Conservation (phyloP, 2,329 filamentous ascomycete species). For the Microdochium bolleyi region DNA sequence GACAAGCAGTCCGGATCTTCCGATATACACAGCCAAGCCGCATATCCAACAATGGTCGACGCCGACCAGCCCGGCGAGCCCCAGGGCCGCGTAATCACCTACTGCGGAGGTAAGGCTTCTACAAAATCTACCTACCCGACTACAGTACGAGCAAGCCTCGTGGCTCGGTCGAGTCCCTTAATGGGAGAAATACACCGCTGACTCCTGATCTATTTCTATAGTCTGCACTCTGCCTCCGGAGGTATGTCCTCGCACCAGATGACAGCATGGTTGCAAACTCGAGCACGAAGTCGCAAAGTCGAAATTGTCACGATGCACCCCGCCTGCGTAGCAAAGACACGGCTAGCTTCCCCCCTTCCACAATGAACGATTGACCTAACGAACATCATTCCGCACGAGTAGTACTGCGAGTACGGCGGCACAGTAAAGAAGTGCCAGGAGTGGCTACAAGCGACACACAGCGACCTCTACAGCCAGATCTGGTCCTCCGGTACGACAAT, state of each 20-base stretch:
- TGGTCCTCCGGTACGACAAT: slow-evolving; percentile 69
- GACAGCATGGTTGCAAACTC: too few relatives aligned
- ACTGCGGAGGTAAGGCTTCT: slow-evolving; percentile 49
- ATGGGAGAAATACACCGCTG: too few relatives aligned
- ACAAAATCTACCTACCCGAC: too few relatives aligned
- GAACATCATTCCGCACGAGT: slow-evolving; percentile 13
- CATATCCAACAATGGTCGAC: slow-evolving; percentile 41
- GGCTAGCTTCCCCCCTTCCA: too few relatives aligned
- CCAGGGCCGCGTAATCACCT: slow-evolving; percentile 43
- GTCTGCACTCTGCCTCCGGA: slow-evolving; percentile 60
- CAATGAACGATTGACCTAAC: too few relatives aligned
- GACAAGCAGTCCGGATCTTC: not conserved
- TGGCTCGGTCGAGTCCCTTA: not conserved
- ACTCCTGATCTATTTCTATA: slow-evolving; percentile 17
- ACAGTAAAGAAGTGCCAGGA: slow-evolving; percentile 96
- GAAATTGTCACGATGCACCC: too few relatives aligned
- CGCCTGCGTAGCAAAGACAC: too few relatives aligned
- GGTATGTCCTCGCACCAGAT: slow-evolving; percentile 30
- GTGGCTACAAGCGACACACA: slow-evolving; percentile 75
- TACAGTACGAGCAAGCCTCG: too few relatives aligned
- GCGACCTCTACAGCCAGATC: slow-evolving; percentile 65
- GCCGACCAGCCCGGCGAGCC: slow-evolving; percentile 37
- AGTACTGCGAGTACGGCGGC: slow-evolving; percentile 99
- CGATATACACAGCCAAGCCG: not conserved
- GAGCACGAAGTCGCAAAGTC: too few relatives aligned